These are phyloP conservation scores for Stellera chamaejasme DNA, from an alignment of 345 rosid genomes.

Conservation along the genomic window DNA sequence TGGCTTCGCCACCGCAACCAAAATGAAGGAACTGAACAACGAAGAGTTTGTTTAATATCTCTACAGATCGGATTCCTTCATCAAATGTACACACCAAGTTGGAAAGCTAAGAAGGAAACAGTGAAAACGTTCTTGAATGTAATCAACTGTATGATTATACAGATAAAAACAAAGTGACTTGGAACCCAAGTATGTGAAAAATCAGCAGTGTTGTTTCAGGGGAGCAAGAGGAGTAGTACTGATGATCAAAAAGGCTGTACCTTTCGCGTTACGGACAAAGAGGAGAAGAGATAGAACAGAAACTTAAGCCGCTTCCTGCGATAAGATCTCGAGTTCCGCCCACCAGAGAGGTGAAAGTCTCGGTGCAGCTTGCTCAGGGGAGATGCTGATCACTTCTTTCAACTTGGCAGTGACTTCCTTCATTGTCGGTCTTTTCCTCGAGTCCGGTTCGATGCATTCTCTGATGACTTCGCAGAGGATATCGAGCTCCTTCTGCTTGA, in stretches of 20 bases:
- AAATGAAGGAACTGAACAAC: no score
- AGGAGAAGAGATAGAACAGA: constrained; percentile 1
- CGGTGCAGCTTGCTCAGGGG: constrained; percentile 89
- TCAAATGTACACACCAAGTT: no score
- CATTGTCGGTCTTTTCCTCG: constrained; percentile 62
- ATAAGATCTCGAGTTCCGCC: constrained; percentile 96
- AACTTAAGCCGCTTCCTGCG: constrained; percentile 65
- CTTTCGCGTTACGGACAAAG: background rate
- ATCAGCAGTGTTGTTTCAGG: background rate
- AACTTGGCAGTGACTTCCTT: constrained; percentile 49
- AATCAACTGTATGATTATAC: background rate
- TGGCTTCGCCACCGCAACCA: no score
- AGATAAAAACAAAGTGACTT: constrained; percentile 2
- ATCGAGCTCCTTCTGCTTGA: constrained; percentile 61
- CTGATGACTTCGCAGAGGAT: constrained; percentile 48
- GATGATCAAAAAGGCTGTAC: constrained; percentile 15
- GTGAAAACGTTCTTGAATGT: no score
- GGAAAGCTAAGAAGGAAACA: no score
- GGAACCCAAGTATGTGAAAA: constrained; percentile 2
- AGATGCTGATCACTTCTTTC: constrained; percentile 47
- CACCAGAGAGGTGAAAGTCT: constrained; percentile 98
- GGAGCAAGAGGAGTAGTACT: constrained; percentile 2
- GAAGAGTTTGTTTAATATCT: no score
- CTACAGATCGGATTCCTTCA: no score
- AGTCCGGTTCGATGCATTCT: constrained; percentile 49